Conservation (phyloP, 345 rosid genomes). For the Mercurialis annua region DNA sequence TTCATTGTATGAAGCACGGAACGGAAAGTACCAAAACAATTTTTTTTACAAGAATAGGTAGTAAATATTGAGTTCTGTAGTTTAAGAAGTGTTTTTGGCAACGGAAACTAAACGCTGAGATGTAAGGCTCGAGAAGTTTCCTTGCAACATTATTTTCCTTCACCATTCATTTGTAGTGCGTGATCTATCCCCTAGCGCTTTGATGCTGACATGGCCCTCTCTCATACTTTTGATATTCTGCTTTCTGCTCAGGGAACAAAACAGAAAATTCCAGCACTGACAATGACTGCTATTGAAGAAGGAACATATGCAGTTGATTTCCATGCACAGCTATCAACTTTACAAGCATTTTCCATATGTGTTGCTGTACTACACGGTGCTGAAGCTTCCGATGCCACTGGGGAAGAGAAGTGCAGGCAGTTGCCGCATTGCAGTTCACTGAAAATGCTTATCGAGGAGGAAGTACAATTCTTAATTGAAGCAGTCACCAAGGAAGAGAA, state of each 20-base stretch:
- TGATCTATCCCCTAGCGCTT: background rate
- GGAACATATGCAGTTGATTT: conserved; percentile 78
- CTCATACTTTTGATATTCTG: conserved; percentile 17
- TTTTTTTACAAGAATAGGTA: too few relatives aligned
- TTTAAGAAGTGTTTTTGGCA: too few relatives aligned
- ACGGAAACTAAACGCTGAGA: too few relatives aligned
- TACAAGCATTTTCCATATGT: conserved; percentile 92
- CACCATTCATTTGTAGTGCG: background rate
- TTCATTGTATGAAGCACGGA: too few relatives aligned
- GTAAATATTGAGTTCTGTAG: too few relatives aligned
- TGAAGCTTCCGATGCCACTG: conserved; percentile 31
- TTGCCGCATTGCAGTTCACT: conserved; percentile 48
- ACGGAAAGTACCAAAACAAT: too few relatives aligned
- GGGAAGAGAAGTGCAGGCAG: conserved; percentile 30
- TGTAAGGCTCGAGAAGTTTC: too few relatives aligned
- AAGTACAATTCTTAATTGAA: conserved; percentile 58
- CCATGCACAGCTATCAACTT: conserved; percentile 76
- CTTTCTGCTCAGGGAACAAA: conserved; percentile 54
- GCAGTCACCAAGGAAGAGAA: conserved; percentile 57
- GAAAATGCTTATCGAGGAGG: conserved; percentile 68
- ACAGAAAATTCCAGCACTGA: conserved; percentile 66
- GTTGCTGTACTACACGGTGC: conserved; percentile 63
- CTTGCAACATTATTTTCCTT: too few relatives aligned
- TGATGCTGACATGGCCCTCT: conserved; percentile 1
- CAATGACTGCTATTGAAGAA: conserved; percentile 48